phyloP scores from a whole-genome alignment of 2,329 filamentous ascomycete genomes.

The Penicillium hordei region DNA sequence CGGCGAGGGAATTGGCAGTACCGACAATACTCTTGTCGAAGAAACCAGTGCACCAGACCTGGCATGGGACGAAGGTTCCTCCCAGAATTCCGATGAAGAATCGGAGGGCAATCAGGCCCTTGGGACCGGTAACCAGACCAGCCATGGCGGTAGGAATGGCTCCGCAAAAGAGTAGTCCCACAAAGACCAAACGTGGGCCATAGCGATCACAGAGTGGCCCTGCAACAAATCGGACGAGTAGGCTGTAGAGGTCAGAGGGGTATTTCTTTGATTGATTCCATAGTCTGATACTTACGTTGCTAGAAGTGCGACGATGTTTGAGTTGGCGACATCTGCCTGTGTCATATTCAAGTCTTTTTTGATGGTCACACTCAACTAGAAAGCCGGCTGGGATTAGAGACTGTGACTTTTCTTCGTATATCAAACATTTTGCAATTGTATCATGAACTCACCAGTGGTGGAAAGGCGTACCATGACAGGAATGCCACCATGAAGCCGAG shows the following conservation, averaged over 20 bases:
- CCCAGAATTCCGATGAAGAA: constrained; percentile 48
- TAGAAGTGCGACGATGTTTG: constrained; percentile 79
- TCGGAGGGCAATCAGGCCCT: constrained; percentile 48
- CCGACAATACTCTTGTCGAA: constrained; percentile 92
- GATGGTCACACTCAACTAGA: constrained; percentile 70
- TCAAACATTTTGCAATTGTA: neutral
- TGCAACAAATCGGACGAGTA: constrained; percentile 73
- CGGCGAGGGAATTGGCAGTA: constrained; percentile 81
- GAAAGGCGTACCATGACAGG: constrained; percentile 88
- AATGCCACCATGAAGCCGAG: constrained; percentile 84
- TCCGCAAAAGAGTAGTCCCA: constrained; percentile 72
- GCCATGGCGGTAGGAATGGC: constrained; percentile 79
- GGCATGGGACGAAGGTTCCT: constrained; percentile 58
- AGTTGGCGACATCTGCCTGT: constrained; percentile 74
- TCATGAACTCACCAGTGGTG: constrained; percentile 65
- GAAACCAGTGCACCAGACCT: constrained; percentile 90
- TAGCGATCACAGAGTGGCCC: constrained; percentile 84
- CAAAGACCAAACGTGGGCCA: constrained; percentile 78
- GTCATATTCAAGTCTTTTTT: constrained; percentile 73
- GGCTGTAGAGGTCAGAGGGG: constrained; percentile 38
- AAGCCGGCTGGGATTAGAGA: constrained; percentile 18
- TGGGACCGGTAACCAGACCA: constrained; percentile 68
- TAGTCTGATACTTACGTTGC: constrained; percentile 56
- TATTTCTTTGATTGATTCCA: neutral
- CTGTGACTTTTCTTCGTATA: neutral